A percentile compares a stretch with the other conserved stretches of the same genome.
These are phyloP conservation scores for Proliferodiscus dingleyae DNA, from an alignment of 2,329 filamentous ascomycete genomes.

Conservation along the genomic window DNA sequence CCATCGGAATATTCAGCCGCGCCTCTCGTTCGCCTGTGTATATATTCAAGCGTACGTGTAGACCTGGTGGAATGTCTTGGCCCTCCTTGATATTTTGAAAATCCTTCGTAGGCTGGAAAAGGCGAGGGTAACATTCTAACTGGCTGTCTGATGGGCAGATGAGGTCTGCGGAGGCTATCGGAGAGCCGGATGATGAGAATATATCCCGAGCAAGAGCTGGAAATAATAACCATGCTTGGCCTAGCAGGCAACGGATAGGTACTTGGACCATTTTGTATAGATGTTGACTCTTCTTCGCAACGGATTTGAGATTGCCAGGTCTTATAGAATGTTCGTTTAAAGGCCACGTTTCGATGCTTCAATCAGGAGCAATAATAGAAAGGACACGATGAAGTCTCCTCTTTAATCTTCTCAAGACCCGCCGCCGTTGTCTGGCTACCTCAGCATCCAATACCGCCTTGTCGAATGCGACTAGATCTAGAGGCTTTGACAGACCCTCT, in stretches of 20 bases:
- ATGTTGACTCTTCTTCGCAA: constrained; percentile 2
- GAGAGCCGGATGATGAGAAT: constrained; percentile 18
- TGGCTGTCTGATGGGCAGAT: constrained; percentile 60
- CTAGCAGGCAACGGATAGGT: constrained; percentile 14
- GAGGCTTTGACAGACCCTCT: constrained; percentile 27
- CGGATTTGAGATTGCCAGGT: background rate
- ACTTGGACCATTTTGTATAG: constrained; percentile 20
- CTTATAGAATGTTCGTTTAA: background rate
- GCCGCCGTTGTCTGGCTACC: constrained; percentile 21
- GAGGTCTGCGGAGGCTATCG: constrained; percentile 43
- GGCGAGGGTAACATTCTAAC: constrained; percentile 59
- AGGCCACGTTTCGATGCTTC: constrained; percentile 21
- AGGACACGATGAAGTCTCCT: constrained; percentile 26
- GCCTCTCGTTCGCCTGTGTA: constrained; percentile 60
- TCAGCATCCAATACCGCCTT: constrained; percentile 23
- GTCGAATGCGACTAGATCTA: constrained; percentile 28
- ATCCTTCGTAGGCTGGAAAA: constrained; percentile 59
- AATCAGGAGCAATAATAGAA: constrained; percentile 22
- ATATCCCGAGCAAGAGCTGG: constrained; percentile 19
- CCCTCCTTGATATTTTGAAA: constrained; percentile 60
- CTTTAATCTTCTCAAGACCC: constrained; percentile 27
- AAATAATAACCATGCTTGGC: constrained; percentile 22
- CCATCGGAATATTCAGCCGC: constrained; percentile 55
- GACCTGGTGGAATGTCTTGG: constrained; percentile 59
- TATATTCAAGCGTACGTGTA: constrained; percentile 63